Evolutionary conservation across 2,329 filamentous ascomycete species (phyloP).

Genomic region (Apiospora sp.): DNA sequence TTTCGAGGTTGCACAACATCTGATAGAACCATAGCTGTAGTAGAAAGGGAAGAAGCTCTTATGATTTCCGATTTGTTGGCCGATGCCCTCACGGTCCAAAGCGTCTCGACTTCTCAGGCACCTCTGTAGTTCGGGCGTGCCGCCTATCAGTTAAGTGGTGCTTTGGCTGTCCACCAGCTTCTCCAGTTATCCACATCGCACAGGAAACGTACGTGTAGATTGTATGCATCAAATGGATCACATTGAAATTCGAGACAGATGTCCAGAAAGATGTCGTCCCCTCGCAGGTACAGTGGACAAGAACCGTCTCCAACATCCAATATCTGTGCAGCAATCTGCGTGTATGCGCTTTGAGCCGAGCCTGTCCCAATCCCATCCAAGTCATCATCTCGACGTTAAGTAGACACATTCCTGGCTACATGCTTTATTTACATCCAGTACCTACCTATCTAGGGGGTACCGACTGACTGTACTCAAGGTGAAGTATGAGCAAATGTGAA

Average conservation of each 20-base stretch:
- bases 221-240: slow-evolving; percentile 9
- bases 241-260: neutral
- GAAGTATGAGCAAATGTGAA: neutral
- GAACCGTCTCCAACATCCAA: neutral
- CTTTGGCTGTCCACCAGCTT: slow-evolving; percentile 5
- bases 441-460: too few relatives aligned
- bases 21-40: neutral
- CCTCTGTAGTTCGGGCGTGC: neutral
- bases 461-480: neutral
- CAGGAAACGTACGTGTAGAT: slow-evolving; percentile 16
- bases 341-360: neutral
- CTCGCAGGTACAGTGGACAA: neutral
- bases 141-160: neutral
- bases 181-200: slow-evolving; percentile 14
- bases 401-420: neutral
- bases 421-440: neutral
- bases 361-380: neutral
- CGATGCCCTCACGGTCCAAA: neutral
- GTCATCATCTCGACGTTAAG: neutral
- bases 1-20: slow-evolving; percentile 5
- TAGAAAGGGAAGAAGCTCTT: neutral
- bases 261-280: neutral
- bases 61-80: neutral
- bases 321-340: neutral
- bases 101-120: neutral